Percentiles rank a stretch among this genome's conserved stretches.
Evolutionary conservation across 164 flowering plant species (phyloP).

Genomic region (Vitis cinerea): DNA sequence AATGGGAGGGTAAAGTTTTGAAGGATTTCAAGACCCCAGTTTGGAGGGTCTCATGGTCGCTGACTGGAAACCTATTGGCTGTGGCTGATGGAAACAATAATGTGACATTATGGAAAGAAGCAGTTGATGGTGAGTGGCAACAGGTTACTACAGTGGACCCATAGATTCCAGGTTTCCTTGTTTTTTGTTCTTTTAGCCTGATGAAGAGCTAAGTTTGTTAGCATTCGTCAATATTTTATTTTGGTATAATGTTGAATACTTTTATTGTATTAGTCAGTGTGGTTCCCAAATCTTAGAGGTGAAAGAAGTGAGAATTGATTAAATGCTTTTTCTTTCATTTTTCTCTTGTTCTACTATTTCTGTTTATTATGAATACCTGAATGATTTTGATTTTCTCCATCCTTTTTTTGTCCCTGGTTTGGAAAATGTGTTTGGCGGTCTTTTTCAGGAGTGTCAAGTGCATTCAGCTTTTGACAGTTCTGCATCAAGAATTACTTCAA

Average conservation of each 20-base stretch:
- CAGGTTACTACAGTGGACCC: slow-evolving; percentile 35
- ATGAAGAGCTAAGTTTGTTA: not conserved
- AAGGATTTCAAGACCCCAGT: slow-evolving; percentile 35
- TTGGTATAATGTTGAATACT: slow-evolving; percentile 3
- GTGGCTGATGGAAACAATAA: slow-evolving; percentile 37
- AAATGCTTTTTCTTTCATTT: too few relatives aligned
- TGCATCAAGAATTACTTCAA: too few relatives aligned
- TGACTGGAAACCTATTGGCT: slow-evolving; percentile 38
- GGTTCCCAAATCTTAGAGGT: too few relatives aligned
- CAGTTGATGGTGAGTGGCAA: slow-evolving; percentile 45
- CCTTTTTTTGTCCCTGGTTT: too few relatives aligned
- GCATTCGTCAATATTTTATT: not conserved
- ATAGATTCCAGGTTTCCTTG: slow-evolving; percentile 7
- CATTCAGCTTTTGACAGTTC: too few relatives aligned
- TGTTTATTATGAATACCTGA: too few relatives aligned
- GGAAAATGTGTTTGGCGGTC: too few relatives aligned
- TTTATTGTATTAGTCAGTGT: slow-evolving; percentile 2
- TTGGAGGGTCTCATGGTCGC: slow-evolving; percentile 42
- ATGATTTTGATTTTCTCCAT: too few relatives aligned
- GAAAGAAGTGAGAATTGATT: too few relatives aligned
- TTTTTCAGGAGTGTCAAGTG: too few relatives aligned
- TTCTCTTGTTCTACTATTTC: too few relatives aligned
- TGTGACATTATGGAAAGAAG: slow-evolving; percentile 42
- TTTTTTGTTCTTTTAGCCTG: not conserved
- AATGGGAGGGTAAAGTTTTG: slow-evolving; percentile 39